phyloP scores from a whole-genome alignment of 1,284 basidiomycete species.

The Puccinia hordei region DNA sequence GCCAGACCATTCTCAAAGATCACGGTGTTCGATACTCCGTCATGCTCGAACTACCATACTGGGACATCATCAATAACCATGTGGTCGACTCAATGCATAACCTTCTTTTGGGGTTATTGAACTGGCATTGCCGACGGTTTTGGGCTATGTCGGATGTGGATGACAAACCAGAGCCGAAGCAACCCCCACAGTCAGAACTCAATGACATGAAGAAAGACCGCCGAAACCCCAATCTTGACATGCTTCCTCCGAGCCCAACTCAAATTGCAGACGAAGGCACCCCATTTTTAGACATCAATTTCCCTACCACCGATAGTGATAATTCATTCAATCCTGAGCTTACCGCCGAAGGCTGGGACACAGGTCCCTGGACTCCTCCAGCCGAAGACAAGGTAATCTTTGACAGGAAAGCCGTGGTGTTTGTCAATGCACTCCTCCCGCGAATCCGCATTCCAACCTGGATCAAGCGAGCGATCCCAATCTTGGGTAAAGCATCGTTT shows the following conservation, averaged over 20 bases:
- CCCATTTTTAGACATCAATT: neutral
- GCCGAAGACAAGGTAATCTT: constrained; percentile 30
- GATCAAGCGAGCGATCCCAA: constrained; percentile 35
- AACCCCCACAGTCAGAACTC: constrained; percentile 4
- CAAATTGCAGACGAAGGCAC: neutral
- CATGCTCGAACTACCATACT: constrained; percentile 39
- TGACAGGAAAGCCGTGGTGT: neutral
- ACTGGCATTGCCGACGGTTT: constrained; percentile 24
- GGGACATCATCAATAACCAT: constrained; percentile 44
- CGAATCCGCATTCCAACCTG: constrained; percentile 28
- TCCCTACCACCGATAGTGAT: constrained; percentile 1
- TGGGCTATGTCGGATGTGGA: constrained; percentile 32
- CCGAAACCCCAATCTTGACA: neutral
- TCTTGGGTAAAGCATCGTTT: constrained; percentile 44
- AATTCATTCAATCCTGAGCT: constrained; percentile 3
- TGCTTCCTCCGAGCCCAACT: neutral
- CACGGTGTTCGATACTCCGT: constrained; percentile 45
- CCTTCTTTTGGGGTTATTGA: constrained; percentile 24
- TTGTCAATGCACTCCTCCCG: constrained; percentile 7
- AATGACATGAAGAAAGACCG: neutral
- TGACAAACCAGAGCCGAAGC: constrained; percentile 18
- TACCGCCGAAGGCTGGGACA: constrained; percentile 21
- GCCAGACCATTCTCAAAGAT: neutral
- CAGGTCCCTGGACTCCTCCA: constrained; percentile 23
- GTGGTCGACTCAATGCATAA: constrained; percentile 47